These are phyloP conservation scores for Bipolaris sorokiniana DNA, from an alignment of 2,329 filamentous ascomycete genomes.

Conservation along the genomic window DNA sequence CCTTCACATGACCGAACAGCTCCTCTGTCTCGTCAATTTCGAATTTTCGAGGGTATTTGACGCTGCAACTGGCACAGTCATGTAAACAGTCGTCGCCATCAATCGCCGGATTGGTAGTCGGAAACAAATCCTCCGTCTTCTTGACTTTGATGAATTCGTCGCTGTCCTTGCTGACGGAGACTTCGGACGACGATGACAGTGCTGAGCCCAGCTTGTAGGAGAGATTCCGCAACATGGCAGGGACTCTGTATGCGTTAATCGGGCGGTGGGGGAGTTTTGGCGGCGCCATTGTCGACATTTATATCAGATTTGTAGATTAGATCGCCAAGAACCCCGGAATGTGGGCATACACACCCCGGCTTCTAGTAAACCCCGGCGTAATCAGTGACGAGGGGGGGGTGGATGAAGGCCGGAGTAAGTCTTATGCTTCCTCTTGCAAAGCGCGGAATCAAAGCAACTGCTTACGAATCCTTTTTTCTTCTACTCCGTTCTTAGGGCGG, in stretches of 20 bases:
- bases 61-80: constrained; percentile 82
- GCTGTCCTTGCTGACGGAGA: constrained; percentile 38
- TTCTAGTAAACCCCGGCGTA: constrained; percentile 17
- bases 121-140: constrained; percentile 67
- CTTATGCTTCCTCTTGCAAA: not conserved
- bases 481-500: not conserved
- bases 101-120: constrained; percentile 72
- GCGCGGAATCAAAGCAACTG: not conserved
- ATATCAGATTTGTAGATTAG: constrained; percentile 48
- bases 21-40: constrained; percentile 76
- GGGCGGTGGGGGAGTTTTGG: constrained; percentile 31
- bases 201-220: constrained; percentile 47
- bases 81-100: constrained; percentile 89
- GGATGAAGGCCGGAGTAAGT: constrained; percentile 3
- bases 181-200: constrained; percentile 37
- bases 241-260: constrained; percentile 45
- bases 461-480: too few relatives aligned
- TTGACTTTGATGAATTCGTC: constrained; percentile 57
- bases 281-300: constrained; percentile 24
- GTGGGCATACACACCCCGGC: constrained; percentile 26
- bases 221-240: constrained; percentile 45
- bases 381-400: not conserved
- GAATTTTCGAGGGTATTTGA: constrained; percentile 77
- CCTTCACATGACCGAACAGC: constrained; percentile 84
- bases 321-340: constrained; percentile 44